Base-by-base conservation (phyloP, 805 yeast genomes). In the Saturnispora besseyi region DNA sequence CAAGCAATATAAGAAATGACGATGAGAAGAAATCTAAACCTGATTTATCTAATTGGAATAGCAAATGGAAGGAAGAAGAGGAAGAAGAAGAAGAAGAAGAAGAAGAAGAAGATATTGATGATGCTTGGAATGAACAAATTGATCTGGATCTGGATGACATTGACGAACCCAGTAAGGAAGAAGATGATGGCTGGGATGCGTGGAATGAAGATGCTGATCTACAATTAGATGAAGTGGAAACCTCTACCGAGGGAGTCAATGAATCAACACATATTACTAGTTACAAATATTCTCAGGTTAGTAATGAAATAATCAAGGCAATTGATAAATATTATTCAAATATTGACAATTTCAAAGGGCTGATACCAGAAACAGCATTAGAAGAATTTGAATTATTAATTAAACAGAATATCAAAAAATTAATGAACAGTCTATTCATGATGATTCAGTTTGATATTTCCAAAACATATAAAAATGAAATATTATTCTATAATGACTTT, bases 401-500 rank as follows among this genome's bases (percentile, higher is more conserved):
- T 49, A 54, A 59, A 9, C 48, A 51, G 26, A 59, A 60, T 38
- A 48, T 64, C 24, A 66, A 64, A 41, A 61, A 62, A 41, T 34
- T 66, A 13, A 26, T 62, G 10, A 44, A 52, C 15, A 55, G 62
- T 38, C 57, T 51, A 32, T 65, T 62, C 44, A 61, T 64, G 60
- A 56, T 64, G 37, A 45, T 63, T 8, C 53, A 56, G 29, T 43
- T 53, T 3, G 48, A 57, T 28, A 38, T 53, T 0, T 7, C 43
- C 8, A 49, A 51, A 3, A 54, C 49, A 22, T 64, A 66, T 48
- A 54, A 61, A 2, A 56, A 50, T n/a, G 52, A 51, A 18, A 49
- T 65, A 3, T 47, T 66, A 13, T 65, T 67, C 28, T 62, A 61
- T 53, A 65, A 67, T 48, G 71, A 67, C 48, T 66, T 51, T 47